Percentiles rank a stretch among this genome's conserved stretches.
Evolutionary conservation across 495 filamentous ascomycete species (phyloP).

Genomic region (Tuber umbilicatum): DNA sequence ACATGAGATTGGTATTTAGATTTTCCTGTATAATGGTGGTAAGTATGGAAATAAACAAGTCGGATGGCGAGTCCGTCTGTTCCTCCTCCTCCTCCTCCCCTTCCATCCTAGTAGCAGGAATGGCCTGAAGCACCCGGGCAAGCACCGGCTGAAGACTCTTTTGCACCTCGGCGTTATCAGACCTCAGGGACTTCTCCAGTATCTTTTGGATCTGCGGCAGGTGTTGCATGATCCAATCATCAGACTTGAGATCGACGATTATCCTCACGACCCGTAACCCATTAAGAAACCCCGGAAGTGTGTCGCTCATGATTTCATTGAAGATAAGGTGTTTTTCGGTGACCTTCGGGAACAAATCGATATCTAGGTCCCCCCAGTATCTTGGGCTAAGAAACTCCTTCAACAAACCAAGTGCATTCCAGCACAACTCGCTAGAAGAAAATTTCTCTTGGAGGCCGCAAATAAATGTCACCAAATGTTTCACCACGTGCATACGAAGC

Average conservation of each 20-base stretch:
- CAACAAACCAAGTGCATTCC: conserved; percentile 75
- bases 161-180: conserved; percentile 81
- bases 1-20: conserved; percentile 69
- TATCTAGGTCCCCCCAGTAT: conserved; percentile 86
- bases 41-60: conserved; percentile 74
- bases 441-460: conserved; percentile 75
- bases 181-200: conserved; percentile 80
- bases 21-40: conserved; percentile 74
- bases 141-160: conserved; percentile 83
- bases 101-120: conserved; percentile 87
- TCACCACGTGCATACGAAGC: conserved; percentile 70
- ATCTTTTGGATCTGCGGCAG: conserved; percentile 74
- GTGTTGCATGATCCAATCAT: conserved; percentile 81
- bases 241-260: conserved; percentile 72
- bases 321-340: conserved; percentile 54
- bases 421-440: conserved; percentile 72
- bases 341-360: conserved; percentile 83
- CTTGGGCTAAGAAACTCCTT: conserved; percentile 76
- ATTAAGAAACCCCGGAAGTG: conserved; percentile 55
- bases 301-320: conserved; percentile 36
- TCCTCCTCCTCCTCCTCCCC: conserved; percentile 73
- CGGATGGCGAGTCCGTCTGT: conserved; percentile 49
- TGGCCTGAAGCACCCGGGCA: conserved; percentile 75
- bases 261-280: conserved; percentile 83
- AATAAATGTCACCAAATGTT: conserved; percentile 91